Evolutionary conservation across 2,329 filamentous ascomycete species (phyloP), one percentile per base, ranked within the genome.

Genomic region (Curvularia lunata): DNA sequence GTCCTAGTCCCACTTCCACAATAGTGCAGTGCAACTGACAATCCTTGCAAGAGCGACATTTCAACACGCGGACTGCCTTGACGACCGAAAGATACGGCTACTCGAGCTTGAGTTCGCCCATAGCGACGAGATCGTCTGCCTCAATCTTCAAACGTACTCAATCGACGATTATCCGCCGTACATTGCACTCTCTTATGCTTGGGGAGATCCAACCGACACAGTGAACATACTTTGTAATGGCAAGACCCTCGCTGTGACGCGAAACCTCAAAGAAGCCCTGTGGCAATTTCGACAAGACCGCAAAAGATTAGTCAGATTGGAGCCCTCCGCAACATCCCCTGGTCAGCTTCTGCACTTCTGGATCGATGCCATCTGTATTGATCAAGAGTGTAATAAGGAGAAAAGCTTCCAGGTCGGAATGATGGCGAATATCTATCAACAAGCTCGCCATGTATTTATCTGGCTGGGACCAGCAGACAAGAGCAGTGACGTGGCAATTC

Each of bases 381-480:
- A 50, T n/a, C 23, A 42, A 5, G 4, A 2, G 4, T 18, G 45
- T 6, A 27, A 46, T 2, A 23, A 56, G 25, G 62, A 65, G 37
- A 61, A 60, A 21, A 54, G 40, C 9, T 34, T 37, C 12, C 64
- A 66, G n/a, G 54, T 66, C 16, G 54, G 40, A 4, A 30, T 66
- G 6, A 64, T 66, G 63, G 42, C 28, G 12, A 19, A 58, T 1
- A 61, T 66, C 10, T 66, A 60, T 51, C 45, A 46, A 12, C 10
- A 27, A 2, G 59, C 59, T 25, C 13, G 13, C 21, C 19, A 46
- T 6, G 55, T 58, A 5, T 10, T 58, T 40, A 52, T 48, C 3
- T 66, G 63, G 63, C 51, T 66, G 19, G 63, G 56, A 23, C 25
- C 51, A 37, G 41, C 49, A 53, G 45, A 53, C 12, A 32, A 54